Conservation (phyloP, 2,329 filamentous ascomycete genomes). For the Hypoxylon sp. region DNA sequence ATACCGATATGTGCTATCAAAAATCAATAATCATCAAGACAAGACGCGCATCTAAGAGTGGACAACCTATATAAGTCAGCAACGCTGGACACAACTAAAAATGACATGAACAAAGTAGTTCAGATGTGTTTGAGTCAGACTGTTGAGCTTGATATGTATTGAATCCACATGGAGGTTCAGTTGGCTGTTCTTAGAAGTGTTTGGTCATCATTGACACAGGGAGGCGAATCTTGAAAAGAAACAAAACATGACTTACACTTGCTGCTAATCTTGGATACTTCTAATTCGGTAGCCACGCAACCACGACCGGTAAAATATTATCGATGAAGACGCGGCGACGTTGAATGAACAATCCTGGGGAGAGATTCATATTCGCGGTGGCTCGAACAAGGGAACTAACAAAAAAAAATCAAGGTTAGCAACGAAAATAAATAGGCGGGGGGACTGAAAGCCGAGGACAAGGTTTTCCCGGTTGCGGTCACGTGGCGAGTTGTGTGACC, state of each 20-base stretch:
- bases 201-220: slow-evolving; percentile 64
- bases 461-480: slow-evolving; percentile 38
- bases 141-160: slow-evolving; percentile 73
- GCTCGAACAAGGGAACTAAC: slow-evolving; percentile 13
- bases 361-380: slow-evolving; percentile 7
- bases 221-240: slow-evolving; percentile 1
- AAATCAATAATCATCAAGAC: background rate
- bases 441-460: slow-evolving; percentile 24
- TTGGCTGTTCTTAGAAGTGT: slow-evolving; percentile 76
- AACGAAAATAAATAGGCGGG: slow-evolving; percentile 32
- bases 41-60: background rate
- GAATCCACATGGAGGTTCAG: slow-evolving; percentile 73
- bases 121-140: slow-evolving; percentile 63
- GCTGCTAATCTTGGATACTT: background rate
- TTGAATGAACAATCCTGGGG: slow-evolving; percentile 10
- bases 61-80: slow-evolving; percentile 42
- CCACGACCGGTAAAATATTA: background rate
- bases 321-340: background rate
- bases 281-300: background rate
- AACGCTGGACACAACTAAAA: slow-evolving; percentile 10
- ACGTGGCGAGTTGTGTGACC: slow-evolving; percentile 17
- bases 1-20: background rate
- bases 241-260: slow-evolving; percentile 34
- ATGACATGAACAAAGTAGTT: slow-evolving; percentile 16
- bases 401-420: slow-evolving; percentile 17